Conservation (phyloP, 1,284 basidiomycete species). For the Pulveroboletus ridleyi region DNA sequence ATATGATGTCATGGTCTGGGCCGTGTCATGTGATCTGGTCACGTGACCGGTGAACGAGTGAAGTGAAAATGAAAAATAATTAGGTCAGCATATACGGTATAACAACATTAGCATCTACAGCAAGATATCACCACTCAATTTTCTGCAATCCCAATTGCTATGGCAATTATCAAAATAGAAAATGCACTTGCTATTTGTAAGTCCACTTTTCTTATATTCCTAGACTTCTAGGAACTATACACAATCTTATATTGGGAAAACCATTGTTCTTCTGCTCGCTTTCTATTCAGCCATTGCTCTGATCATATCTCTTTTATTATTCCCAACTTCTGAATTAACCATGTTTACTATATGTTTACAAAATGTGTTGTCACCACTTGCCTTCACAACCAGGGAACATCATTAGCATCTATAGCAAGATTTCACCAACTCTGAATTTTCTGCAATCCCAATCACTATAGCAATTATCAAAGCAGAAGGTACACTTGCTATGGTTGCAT, state of each 20-base stretch:
- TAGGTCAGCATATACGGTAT: too few species aligned
- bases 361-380: conserved; percentile 58
- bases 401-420: conserved; percentile 50
- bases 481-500: conserved; percentile 58
- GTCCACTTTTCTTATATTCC: too few species aligned
- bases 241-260: conserved; percentile 50
- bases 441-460: conserved; percentile 41
- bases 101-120: conserved; percentile 56
- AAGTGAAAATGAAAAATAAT: too few species aligned
- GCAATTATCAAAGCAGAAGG: conserved; percentile 59
- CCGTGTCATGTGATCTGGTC: too few species aligned
- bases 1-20: too few species aligned
- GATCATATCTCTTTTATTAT: too few species aligned
- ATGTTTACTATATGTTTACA: conserved; percentile 63
- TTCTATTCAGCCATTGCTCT: too few species aligned
- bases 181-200: conserved; percentile 57
- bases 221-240: too few species aligned
- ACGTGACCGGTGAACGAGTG: too few species aligned
- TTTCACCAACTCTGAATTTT: conserved; percentile 54
- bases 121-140: conserved; percentile 56
- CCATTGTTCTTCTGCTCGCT: conserved; percentile 1
- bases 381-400: conserved; percentile 55
- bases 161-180: conserved; percentile 57
- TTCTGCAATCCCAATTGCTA: conserved; percentile 43
- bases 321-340: conserved; percentile 44